phyloP scores from a whole-genome alignment of 148 eudicot species.

The Rhododendron mucronatum region DNA sequence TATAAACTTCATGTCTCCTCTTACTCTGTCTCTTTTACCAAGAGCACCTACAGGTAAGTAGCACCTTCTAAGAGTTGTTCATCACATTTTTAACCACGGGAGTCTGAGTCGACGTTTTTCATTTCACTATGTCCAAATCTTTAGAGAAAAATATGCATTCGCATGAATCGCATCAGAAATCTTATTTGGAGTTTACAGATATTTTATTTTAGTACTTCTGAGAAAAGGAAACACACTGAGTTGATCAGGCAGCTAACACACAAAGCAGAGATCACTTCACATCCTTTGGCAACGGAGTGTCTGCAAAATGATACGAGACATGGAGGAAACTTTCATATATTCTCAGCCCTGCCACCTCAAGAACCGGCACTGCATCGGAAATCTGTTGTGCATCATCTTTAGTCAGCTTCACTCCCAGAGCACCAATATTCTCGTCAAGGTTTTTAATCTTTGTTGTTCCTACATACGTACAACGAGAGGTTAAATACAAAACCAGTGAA shows the following conservation, averaged over 20 bases:
- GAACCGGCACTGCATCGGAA: conserved; percentile 2
- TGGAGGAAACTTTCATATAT: not conserved
- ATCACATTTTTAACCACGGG: not conserved
- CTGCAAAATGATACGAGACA: not conserved
- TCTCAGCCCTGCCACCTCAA: conserved; percentile 9
- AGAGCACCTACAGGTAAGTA: not conserved
- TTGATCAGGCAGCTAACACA: not conserved
- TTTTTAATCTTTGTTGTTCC: conserved; percentile 23
- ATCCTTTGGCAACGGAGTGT: not conserved
- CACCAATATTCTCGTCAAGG: conserved; percentile 17
- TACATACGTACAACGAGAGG: not conserved
- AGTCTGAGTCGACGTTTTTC: not conserved
- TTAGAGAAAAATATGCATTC: not conserved
- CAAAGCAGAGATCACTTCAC: not conserved
- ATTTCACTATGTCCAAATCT: not conserved
- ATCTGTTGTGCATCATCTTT: conserved; percentile 10
- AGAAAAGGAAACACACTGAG: not conserved
- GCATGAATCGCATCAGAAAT: not conserved
- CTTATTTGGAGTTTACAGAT: not conserved
- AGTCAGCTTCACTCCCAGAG: conserved; percentile 20
- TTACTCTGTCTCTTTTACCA: not conserved
- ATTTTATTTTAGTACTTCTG: not conserved
- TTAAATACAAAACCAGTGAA: not conserved
- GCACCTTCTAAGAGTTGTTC: not conserved
- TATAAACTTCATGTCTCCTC: not conserved